Conservation (phyloP, 2,329 filamentous ascomycete species). For the Epichloe amarillans region DNA sequence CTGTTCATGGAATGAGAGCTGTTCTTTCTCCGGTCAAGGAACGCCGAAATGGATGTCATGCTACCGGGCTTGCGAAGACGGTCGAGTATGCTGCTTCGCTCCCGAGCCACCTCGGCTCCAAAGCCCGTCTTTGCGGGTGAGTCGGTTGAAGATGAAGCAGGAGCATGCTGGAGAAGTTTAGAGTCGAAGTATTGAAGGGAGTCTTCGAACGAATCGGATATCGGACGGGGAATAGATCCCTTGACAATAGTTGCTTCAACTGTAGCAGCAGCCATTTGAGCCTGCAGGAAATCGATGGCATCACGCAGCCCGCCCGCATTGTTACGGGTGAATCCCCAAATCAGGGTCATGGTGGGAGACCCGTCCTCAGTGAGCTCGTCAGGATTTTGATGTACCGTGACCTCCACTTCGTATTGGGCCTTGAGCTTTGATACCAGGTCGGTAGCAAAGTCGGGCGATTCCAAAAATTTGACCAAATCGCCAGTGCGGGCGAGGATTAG, state of each 20-base stretch:
- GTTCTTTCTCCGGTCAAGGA: slow-evolving; percentile 90
- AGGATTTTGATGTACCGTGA: slow-evolving; percentile 55
- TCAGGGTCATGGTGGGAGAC: slow-evolving; percentile 45
- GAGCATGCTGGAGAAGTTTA: slow-evolving; percentile 87
- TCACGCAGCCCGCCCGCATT: slow-evolving; percentile 92
- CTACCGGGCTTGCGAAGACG: slow-evolving; percentile 87
- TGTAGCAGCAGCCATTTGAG: slow-evolving; percentile 73
- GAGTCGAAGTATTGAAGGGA: slow-evolving; percentile 95
- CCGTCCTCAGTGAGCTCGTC: slow-evolving; percentile 46
- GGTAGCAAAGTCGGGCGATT: slow-evolving; percentile 65
- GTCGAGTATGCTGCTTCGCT: slow-evolving; percentile 77
- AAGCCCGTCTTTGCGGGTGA: slow-evolving; percentile 81
- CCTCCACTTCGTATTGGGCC: slow-evolving; percentile 81
- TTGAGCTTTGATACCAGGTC: slow-evolving; percentile 77
- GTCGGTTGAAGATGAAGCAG: slow-evolving; percentile 66
- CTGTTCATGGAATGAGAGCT: slow-evolving; percentile 69
- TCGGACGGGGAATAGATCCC: slow-evolving; percentile 91
- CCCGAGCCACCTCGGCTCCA: slow-evolving; percentile 63
- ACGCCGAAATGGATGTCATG: slow-evolving; percentile 91
- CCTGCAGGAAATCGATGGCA: slow-evolving; percentile 86
- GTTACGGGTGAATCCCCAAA: slow-evolving; percentile 86
- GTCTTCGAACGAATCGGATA: slow-evolving; percentile 97
- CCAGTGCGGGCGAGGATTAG: slow-evolving; percentile 67
- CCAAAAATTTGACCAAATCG: slow-evolving; percentile 72
- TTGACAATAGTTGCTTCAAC: slow-evolving; percentile 81